Evolutionary conservation across 495 filamentous ascomycete species (phyloP), one percentile per base, ranked within the genome.

Genomic region (Neurospora tetrasperma): DNA sequence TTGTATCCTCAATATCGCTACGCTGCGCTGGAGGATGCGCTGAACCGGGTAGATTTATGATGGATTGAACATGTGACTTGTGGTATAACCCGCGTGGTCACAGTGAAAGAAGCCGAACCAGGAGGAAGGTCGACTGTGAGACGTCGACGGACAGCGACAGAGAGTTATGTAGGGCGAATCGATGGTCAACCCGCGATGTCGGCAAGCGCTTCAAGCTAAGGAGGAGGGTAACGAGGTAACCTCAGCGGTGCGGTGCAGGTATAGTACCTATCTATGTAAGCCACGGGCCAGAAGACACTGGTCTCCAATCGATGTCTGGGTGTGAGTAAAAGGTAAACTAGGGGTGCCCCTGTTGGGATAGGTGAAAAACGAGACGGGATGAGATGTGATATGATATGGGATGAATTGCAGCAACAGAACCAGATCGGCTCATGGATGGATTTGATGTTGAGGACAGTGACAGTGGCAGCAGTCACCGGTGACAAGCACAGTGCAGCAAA

Each of bases 61-160:
- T 35, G 54, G 27, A 66, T 66, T 66, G 54, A 66, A 66, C 54
- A 66, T 66, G 27, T 66, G 54, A 35, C 27, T 66, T 35, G 54
- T 66, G 54, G 54, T 66, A 66, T 66, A 66, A 35, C 54, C 54
- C 27, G 54, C 27, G 27, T 66, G 27, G 54, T 18, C 54, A 66
- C 54, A 66, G 54, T 66, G 27, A 66, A 66, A 35, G 27, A 66
- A 66, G 54, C 27, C 54, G 27, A 35, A 35, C 54, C 54, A 66
- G 54, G 54, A 66, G 54, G 54, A 66, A 66, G 54, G 54, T 66
- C 54, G 54, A 66, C 54, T 66, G 54, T 66, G 54, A 66, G 54
- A 66, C 54, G 54, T 35, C 35, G 54, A 66, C 54, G 54, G 54
- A 66, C 54, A 66, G 54, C 54, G 27, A 38, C 27, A 66, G 54